A percentile compares a stretch with the other conserved stretches of the same genome.
Conservation (phyloP, 2,329 filamentous ascomycete genomes). For the Alternaria sp. region DNA sequence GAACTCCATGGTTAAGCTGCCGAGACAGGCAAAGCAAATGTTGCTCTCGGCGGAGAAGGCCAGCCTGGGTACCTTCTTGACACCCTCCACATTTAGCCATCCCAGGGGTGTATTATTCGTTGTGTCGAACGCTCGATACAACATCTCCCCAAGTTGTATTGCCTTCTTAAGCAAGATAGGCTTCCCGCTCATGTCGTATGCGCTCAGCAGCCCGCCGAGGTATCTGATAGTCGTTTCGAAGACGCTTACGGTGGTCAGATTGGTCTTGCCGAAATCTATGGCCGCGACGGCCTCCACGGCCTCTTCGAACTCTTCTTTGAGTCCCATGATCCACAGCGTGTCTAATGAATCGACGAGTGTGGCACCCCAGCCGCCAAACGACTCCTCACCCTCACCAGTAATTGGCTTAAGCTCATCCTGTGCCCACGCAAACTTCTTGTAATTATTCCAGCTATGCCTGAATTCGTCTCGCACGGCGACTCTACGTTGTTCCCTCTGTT, state of each 20-base stretch:
- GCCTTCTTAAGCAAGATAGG: constrained; percentile 46
- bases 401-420: constrained; percentile 55
- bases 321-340: constrained; percentile 57
- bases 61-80: constrained; percentile 29
- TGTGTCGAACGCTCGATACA: constrained; percentile 57
- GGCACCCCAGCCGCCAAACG: constrained; percentile 57
- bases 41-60: constrained; percentile 46
- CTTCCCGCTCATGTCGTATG: constrained; percentile 47
- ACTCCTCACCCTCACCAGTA: constrained; percentile 45
- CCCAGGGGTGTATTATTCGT: constrained; percentile 53
- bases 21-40: constrained; percentile 56
- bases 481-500: constrained; percentile 39
- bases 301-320: constrained; percentile 56
- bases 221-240: constrained; percentile 59
- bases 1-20: constrained; percentile 52
- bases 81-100: constrained; percentile 49
- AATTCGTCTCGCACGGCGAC: constrained; percentile 52
- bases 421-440: constrained; percentile 54
- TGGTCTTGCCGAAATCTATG: constrained; percentile 53
- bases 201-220: constrained; percentile 45
- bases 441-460: constrained; percentile 52
- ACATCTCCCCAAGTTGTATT: constrained; percentile 50
- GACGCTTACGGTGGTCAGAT: constrained; percentile 54
- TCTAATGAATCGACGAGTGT: constrained; percentile 56
- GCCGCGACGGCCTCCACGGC: constrained; percentile 52